Conservation (phyloP, 345 rosid species). For the Erodium maritimum region DNA sequence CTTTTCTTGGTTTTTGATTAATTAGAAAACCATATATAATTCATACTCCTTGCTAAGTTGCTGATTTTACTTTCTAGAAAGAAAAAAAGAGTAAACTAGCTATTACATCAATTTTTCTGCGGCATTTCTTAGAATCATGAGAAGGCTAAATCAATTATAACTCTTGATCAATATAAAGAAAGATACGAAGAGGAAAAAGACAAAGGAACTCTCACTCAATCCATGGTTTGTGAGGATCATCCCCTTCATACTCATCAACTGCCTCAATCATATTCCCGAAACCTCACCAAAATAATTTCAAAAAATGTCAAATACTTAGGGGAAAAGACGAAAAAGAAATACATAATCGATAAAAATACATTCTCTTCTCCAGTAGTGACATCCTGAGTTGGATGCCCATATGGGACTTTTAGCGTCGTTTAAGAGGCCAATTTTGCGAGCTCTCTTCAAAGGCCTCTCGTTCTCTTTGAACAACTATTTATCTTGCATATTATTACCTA, state of each 20-base stretch:
- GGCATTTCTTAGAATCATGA: too few species aligned
- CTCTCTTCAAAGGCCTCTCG: slow-evolving; percentile 76
- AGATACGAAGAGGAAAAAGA: neutral
- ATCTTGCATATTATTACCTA: too few species aligned
- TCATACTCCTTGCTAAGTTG: too few species aligned
- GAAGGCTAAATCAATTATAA: too few species aligned
- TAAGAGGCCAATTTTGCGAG: slow-evolving; percentile 55
- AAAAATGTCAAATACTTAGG: neutral
- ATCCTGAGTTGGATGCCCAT: slow-evolving; percentile 33
- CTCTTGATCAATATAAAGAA: too few species aligned
- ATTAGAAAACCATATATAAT: too few species aligned
- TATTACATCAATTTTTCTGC: too few species aligned
- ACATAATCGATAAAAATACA: slow-evolving; percentile 19
- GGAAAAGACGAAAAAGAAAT: neutral
- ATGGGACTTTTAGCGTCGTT: slow-evolving; percentile 63
- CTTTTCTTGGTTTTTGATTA: too few species aligned
- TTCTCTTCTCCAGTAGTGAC: slow-evolving; percentile 49
- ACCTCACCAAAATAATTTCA: too few species aligned
- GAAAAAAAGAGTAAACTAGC: too few species aligned
- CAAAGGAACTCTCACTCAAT: slow-evolving; percentile 40
- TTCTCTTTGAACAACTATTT: slow-evolving; percentile 87
- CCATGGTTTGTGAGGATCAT: slow-evolving; percentile 81
- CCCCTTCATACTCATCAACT: slow-evolving; percentile 64
- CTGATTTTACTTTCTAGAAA: too few species aligned
- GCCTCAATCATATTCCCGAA: slow-evolving; percentile 60